Evolutionary conservation across 805 yeast species (phyloP).

Genomic region (Scheffersomyces amazonensis): DNA sequence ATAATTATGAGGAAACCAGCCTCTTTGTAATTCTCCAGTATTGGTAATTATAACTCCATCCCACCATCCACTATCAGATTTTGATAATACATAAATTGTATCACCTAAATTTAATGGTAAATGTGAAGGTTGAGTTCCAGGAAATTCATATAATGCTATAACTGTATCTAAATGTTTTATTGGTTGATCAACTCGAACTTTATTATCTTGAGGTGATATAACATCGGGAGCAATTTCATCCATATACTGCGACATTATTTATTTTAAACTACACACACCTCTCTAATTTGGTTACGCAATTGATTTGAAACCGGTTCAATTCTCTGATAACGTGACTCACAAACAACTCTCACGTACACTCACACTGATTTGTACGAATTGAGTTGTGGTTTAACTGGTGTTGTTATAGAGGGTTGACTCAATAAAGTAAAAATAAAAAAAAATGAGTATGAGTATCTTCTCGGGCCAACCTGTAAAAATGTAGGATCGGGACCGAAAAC

Average conservation of each 20-base stretch:
- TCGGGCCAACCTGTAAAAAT: too few species aligned
- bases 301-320: too few species aligned
- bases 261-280: too few species aligned
- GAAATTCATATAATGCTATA: slow-evolving; percentile 54
- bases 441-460: too few species aligned
- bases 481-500: too few species aligned
- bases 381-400: too few species aligned
- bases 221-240: slow-evolving; percentile 43
- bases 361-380: too few species aligned
- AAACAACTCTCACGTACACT: too few species aligned
- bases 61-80: slow-evolving; percentile 79
- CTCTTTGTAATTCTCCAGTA: slow-evolving; percentile 50
- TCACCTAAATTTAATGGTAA: slow-evolving; percentile 63
- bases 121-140: slow-evolving; percentile 49
- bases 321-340: too few species aligned
- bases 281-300: too few species aligned
- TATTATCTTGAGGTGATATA: slow-evolving; percentile 25
- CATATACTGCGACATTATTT: slow-evolving; percentile 14
- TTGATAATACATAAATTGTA: slow-evolving; percentile 63
- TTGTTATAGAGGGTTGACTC: too few species aligned
- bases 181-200: slow-evolving; percentile 16
- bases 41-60: slow-evolving; percentile 57
- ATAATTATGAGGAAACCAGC: slow-evolving; percentile 82
- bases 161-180: slow-evolving; percentile 53
- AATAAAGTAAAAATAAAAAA: too few species aligned